Percentiles rank a stretch among this genome's conserved stretches.
Evolutionary conservation across 352 stramenopile genomes (phyloP).

Genomic region (Phytophthora pseudosyringae): DNA sequence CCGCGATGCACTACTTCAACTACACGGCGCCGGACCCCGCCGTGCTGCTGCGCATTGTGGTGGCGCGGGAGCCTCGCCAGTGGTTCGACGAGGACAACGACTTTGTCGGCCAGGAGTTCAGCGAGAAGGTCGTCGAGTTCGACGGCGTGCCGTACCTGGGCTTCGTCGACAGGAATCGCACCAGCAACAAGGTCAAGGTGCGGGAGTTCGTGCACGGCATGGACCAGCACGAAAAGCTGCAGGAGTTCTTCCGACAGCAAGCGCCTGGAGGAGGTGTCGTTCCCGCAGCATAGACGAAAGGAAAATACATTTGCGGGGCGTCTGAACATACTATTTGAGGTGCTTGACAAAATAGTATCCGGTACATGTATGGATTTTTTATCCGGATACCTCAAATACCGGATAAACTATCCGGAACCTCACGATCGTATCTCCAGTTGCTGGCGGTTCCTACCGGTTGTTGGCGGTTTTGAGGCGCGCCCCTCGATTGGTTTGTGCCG

Average conservation of each 20-base stretch:
- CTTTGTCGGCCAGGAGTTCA: slow-evolving; percentile 68
- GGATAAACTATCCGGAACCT: no score
- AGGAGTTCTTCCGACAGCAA: slow-evolving; percentile 50
- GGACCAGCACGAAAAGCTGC: slow-evolving; percentile 46
- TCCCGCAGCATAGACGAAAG: slow-evolving; percentile 14
- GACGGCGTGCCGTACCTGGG: slow-evolving; percentile 74
- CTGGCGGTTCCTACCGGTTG: no score
- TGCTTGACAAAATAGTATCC: no score
- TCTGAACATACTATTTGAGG: neutral
- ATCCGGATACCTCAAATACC: no score
- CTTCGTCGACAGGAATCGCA: slow-evolving; percentile 52
- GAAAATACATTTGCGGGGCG: neutral
- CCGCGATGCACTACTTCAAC: slow-evolving; percentile 82
- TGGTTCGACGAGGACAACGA: slow-evolving; percentile 85
- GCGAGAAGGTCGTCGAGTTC: slow-evolving; percentile 57
- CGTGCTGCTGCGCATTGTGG: slow-evolving; percentile 62
- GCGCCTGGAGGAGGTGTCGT: slow-evolving; percentile 9
- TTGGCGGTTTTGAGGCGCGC: no score
- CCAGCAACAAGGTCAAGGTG: slow-evolving; percentile 46
- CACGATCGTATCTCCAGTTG: no score
- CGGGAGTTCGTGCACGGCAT: slow-evolving; percentile 57
- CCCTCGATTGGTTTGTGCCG: neutral
- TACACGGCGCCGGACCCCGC: slow-evolving; percentile 62
- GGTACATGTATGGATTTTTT: no score
- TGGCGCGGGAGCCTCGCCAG: slow-evolving; percentile 58